Percentiles rank a stretch among this genome's conserved stretches.
phyloP scores from a whole-genome alignment of 805 yeast species.

The Candida patagonica region DNA sequence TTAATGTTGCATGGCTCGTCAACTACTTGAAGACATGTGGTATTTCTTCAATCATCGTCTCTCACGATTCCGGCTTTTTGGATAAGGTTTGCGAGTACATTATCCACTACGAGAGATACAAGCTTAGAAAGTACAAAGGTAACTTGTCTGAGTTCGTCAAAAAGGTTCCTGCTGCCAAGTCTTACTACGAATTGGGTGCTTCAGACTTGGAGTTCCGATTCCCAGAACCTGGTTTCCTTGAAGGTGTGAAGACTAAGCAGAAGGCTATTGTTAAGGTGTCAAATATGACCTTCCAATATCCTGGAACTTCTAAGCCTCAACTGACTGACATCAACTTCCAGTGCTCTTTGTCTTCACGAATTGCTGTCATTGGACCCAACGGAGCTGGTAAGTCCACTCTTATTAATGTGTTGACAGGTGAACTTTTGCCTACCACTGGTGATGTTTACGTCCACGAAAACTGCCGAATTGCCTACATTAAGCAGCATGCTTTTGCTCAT shows the following conservation, averaged over 20 bases:
- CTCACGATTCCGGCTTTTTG: conserved; percentile 99
- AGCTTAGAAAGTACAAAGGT: conserved; percentile 99
- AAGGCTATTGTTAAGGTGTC: conserved; percentile 98
- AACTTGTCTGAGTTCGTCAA: conserved; percentile 97
- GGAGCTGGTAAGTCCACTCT: conserved; percentile 99
- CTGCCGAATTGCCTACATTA: conserved; percentile 99
- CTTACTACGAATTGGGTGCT: conserved; percentile 98
- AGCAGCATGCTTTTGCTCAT: conserved; percentile 99
- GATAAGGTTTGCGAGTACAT: conserved; percentile 96
- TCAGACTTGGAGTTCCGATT: conserved; percentile 92
- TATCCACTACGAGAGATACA: conserved; percentile 99
- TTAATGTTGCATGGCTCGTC: conserved; percentile 99
- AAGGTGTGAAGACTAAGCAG: conserved; percentile 99
- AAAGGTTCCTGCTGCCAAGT: conserved; percentile 97
- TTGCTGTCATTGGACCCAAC: conserved; percentile 99
- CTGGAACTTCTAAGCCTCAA: conserved; percentile 97
- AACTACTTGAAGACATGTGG: conserved; percentile 99
- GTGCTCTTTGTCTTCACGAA: conserved; percentile 98
- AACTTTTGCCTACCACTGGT: conserved; percentile 95
- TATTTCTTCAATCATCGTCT: conserved; percentile 95
- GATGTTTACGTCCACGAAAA: conserved; percentile 99
- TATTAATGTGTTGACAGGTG: conserved; percentile 98
- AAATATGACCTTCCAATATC: conserved; percentile 98
- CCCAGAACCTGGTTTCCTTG: conserved; percentile 99
- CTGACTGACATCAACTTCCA: conserved; percentile 88